Base-by-base conservation (phyloP, 2,329 filamentous ascomycete species). In the Colletotrichum lini region DNA sequence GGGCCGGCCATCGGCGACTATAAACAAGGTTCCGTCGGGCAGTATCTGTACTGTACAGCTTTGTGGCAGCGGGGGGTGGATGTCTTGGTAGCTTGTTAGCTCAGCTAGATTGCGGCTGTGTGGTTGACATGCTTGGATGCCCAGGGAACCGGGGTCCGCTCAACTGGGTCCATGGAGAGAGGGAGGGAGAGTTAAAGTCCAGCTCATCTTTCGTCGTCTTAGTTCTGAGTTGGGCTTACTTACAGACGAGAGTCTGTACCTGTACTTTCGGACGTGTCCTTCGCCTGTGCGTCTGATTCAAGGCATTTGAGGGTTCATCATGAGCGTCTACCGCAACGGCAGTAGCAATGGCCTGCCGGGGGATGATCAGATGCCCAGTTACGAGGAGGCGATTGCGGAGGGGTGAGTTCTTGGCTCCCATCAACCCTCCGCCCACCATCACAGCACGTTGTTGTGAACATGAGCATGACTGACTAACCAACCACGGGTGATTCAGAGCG, bases 331-430 rank as follows among this genome's bases (percentile, higher is more conserved):
- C 13, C 56, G 53, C 15, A 35, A 49, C 38, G 26, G 26, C 38
- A n/a, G 26, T 23, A n/a, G 47, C 13, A 45, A 61, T 53, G 56
- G 56, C 56, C 26, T 18, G 45, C 26, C 56, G 26, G 49, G 10
- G 16, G 66, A 65, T 21, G 66, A 69, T 23, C 35, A 40, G 30
- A 63, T 63, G 59, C 66, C 66, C 4, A 69, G 60, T 50, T 69
- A 69, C 15, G 61, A 56, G 49, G 66, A 69, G 35, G 66, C 66
- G 40, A 52, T 69, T 16, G 66, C 59, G 12, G 59, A 49, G 26
- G 60, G 66, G 66, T 69, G 52, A 65, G 60, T 54, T 38, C 35
- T 35, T 47, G 54, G 35, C 15, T 40, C n/a, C n/a, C 44, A 26
- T 47, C 60, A 16, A 62, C n/a, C 15, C 21, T 12, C 9, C 30